Evolutionary conservation across 495 filamentous ascomycete species (phyloP).

Genomic region (Annulohypoxylon nitens): DNA sequence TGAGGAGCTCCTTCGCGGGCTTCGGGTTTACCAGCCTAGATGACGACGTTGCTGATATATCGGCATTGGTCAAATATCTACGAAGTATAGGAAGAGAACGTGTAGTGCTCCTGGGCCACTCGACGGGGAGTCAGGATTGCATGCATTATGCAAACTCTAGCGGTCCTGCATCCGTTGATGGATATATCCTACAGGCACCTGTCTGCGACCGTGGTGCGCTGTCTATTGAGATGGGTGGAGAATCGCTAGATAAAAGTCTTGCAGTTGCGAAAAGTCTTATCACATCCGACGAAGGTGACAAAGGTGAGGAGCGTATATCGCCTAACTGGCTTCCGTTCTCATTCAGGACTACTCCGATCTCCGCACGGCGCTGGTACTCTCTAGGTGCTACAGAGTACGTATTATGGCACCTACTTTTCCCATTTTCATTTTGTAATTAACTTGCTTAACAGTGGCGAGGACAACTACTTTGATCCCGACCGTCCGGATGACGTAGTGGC

Average conservation of each 20-base stretch:
- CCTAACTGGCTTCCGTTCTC: conserved; percentile 62
- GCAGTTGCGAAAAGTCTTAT: conserved; percentile 67
- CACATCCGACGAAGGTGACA: conserved; percentile 62
- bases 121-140: conserved; percentile 86
- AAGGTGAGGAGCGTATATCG: conserved; percentile 70
- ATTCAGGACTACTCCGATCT: conserved; percentile 66
- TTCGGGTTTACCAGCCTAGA: conserved; percentile 79
- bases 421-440: conserved; percentile 19
- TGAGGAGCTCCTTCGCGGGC: conserved; percentile 71
- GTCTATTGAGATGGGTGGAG: conserved; percentile 52
- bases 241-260: conserved; percentile 65
- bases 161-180: conserved; percentile 70
- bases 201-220: conserved; percentile 83
- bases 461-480: conserved; percentile 92
- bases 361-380: conserved; percentile 76
- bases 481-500: conserved; percentile 69
- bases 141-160: conserved; percentile 73
- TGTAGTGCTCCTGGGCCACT: conserved; percentile 90
- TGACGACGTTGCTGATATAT: conserved; percentile 80
- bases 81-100: conserved; percentile 62
- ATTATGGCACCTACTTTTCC: not conserved
- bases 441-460: conserved; percentile 67
- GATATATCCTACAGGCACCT: conserved; percentile 85
- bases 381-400: conserved; percentile 69
- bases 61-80: conserved; percentile 78